Evolutionary conservation across 768 basidiomycete species (phyloP).

Genomic region (Pleurotus tuber-regium): DNA sequence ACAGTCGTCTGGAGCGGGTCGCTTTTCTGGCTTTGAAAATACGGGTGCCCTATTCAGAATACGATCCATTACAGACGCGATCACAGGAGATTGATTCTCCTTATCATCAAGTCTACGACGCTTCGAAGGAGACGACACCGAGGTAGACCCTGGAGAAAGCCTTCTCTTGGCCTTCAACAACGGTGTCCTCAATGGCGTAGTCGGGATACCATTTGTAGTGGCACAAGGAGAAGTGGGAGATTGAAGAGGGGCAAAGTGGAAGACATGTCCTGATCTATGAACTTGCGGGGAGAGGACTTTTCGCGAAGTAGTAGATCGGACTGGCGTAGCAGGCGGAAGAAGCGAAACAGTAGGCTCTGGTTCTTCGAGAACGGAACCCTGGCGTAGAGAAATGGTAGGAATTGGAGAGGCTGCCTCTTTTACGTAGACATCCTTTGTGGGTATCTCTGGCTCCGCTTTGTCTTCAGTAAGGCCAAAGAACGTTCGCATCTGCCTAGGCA

Average conservation of each 20-base stretch:
- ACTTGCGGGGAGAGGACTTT: neutral
- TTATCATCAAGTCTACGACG: conserved; percentile 46
- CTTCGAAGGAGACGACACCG: conserved; percentile 26
- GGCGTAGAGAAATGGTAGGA: conserved; percentile 16
- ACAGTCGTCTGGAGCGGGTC: conserved; percentile 36
- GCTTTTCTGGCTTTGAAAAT: conserved; percentile 39
- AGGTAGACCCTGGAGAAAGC: conserved; percentile 16
- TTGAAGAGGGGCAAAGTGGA: conserved; percentile 21
- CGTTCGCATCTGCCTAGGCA: conserved; percentile 46
- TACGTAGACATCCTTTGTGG: conserved; percentile 13
- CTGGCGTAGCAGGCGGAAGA: conserved; percentile 12
- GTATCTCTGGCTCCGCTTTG: neutral
- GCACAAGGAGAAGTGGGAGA: conserved; percentile 21
- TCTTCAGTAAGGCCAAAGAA: conserved; percentile 14
- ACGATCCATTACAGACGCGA: conserved; percentile 43
- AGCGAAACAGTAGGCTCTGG: neutral
- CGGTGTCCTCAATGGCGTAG: conserved; percentile 31
- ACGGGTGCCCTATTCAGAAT: conserved; percentile 37
- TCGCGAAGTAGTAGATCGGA: neutral
- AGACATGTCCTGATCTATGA: conserved; percentile 29
- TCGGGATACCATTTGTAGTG: conserved; percentile 15
- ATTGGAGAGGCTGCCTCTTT: conserved; percentile 20
- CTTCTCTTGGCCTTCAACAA: conserved; percentile 10
- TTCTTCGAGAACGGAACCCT: neutral
- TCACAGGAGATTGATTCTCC: conserved; percentile 55